Evolutionary conservation across 202 grass and related monocot genomes (phyloP), one percentile per base, ranked within the genome.

Genomic region (Brachypodium distachyon): DNA sequence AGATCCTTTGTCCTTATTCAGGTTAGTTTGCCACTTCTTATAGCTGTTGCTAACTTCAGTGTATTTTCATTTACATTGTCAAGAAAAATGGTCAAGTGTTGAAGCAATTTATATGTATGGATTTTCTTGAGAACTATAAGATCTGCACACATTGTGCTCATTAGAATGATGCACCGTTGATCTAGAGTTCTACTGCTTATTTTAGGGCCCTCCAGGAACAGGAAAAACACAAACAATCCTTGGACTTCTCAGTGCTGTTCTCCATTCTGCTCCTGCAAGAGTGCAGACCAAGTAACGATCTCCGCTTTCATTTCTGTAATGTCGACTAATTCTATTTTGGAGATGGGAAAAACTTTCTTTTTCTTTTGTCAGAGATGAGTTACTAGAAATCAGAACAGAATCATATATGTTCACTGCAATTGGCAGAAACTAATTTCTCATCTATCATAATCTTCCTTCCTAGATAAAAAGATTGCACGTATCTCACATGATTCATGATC

Each of bases 171-270:
- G 19, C 38, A 9, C 13, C 65, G 27, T 74, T 77, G 38, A 60
- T 7, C 12, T 64, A 51, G 13, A 48, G 41, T 70, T 84, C 16
- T 72, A 43, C 27, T 82, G 27, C 32, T 83, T 73, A 76, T 81
- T 58, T 86, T 70, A 94, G 95, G 95, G 95, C 37, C 95, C 91
- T 70, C 95, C 91, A 73, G 95, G 95, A 82, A 98, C 95, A 41
- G 91, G 95, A 81, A 97, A 98, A 86, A 98, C 95, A 72, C 95
- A 98, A 84, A 98, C 95, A 70, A 98, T 98, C 59, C 89, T 98
- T 58, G 95, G 89, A 86, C 95, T 98, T 62, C 95, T 98, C 17
- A 98, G 91, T 84, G 95, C 95, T 58, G 87, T 98, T 88, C 91
- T 98, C 66, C 95, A 98, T 87, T 98, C 95, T n/a, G 83, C 89